These are phyloP conservation scores for Pythium aristosporum DNA, from an alignment of 352 stramenopile genomes.

Conservation along the genomic window DNA sequence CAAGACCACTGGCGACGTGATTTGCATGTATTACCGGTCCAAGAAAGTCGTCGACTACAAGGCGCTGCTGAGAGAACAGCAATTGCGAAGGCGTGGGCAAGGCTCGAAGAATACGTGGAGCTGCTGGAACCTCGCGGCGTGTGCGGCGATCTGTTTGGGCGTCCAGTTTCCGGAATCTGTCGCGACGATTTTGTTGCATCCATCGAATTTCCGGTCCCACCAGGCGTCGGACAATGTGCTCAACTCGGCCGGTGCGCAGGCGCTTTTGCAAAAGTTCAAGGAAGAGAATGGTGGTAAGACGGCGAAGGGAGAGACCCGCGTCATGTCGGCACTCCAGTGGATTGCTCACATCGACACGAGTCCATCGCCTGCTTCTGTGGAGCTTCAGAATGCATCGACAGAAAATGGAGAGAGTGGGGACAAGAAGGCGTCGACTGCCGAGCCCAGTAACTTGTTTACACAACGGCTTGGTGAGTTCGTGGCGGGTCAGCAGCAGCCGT, in stretches of 20 bases:
- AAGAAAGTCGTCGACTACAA: constrained; percentile 99
- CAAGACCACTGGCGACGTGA: constrained; percentile 96
- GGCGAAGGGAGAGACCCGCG: not conserved
- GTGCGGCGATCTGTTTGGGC: constrained; percentile 76
- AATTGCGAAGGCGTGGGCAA: constrained; percentile 75
- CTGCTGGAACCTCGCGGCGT: constrained; percentile 85
- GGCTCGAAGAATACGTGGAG: constrained; percentile 90
- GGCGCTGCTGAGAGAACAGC: constrained; percentile 86
- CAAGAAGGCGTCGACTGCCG: not conserved
- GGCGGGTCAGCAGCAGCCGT: constrained; percentile 72
- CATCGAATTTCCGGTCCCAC: constrained; percentile 83
- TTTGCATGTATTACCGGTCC: constrained; percentile 98
- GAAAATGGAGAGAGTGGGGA: constrained; percentile 7
- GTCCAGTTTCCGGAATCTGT: constrained; percentile 77
- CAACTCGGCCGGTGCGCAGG: constrained; percentile 64
- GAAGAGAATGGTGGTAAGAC: constrained; percentile 7
- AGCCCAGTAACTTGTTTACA: constrained; percentile 46
- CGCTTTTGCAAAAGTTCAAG: constrained; percentile 34
- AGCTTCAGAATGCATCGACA: constrained; percentile 24
- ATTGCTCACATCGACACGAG: constrained; percentile 24
- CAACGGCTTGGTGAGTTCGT: constrained; percentile 62
- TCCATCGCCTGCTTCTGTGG: not conserved
- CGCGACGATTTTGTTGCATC: constrained; percentile 68
- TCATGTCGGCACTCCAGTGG: constrained; percentile 29
- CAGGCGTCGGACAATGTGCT: constrained; percentile 86